Percentiles rank a stretch among this genome's conserved stretches.
Evolutionary conservation across 2,329 filamentous ascomycete species (phyloP).

Genomic region (Bertia moriformis): DNA sequence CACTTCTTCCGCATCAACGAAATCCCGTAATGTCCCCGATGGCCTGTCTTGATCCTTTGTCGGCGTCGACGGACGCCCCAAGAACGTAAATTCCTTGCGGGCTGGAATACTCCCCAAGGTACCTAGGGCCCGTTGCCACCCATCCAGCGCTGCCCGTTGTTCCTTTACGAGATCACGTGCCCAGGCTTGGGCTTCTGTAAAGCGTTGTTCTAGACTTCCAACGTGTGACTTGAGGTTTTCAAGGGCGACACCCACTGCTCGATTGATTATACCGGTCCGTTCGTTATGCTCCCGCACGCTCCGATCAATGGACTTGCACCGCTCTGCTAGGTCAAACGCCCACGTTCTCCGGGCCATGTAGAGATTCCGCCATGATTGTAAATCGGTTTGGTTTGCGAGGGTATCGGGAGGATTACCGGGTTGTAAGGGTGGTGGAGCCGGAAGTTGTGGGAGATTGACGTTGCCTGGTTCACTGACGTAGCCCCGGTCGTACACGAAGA

Average conservation of each 20-base stretch:
- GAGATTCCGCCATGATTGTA: slow-evolving; percentile 45
- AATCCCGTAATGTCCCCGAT: not conserved
- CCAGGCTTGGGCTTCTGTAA: slow-evolving; percentile 27
- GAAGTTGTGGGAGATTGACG: slow-evolving; percentile 14
- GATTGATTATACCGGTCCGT: slow-evolving; percentile 32
- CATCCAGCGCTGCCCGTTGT: slow-evolving; percentile 22
- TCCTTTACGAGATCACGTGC: slow-evolving; percentile 25
- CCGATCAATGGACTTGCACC: slow-evolving; percentile 30
- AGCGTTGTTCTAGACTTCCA: slow-evolving; percentile 23
- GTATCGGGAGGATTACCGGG: slow-evolving; percentile 38
- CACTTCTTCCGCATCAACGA: not conserved
- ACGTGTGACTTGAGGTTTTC: slow-evolving; percentile 36
- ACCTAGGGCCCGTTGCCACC: slow-evolving; percentile 20
- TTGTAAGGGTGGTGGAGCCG: slow-evolving; percentile 26
- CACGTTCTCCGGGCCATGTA: slow-evolving; percentile 42
- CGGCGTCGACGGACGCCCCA: slow-evolving; percentile 4
- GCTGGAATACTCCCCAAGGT: slow-evolving; percentile 23
- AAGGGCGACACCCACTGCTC: slow-evolving; percentile 40
- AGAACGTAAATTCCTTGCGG: slow-evolving; percentile 20
- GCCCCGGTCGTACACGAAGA: slow-evolving; percentile 48
- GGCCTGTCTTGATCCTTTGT: not conserved
- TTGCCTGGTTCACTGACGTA: slow-evolving; percentile 13
- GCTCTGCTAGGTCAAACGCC: slow-evolving; percentile 34
- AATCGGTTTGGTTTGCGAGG: slow-evolving; percentile 38
- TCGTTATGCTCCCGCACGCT: slow-evolving; percentile 31